Evolutionary conservation across 345 rosid species (phyloP).

Genomic region (Aethionema arabicum): DNA sequence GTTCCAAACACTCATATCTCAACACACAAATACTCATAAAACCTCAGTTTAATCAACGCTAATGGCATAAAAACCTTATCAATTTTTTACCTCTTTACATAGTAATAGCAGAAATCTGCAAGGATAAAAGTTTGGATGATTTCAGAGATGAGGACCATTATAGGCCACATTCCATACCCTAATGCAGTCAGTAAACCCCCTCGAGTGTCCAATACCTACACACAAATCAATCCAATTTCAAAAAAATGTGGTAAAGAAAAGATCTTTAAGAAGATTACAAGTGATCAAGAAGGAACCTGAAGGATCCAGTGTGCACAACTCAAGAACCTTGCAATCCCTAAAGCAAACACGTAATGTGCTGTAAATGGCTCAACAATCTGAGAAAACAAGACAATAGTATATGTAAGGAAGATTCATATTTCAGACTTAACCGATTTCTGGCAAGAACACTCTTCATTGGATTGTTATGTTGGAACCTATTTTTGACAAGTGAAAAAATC

Average conservation of each 20-base stretch:
- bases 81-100: slow-evolving; percentile 55
- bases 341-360: slow-evolving; percentile 90
- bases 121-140: slow-evolving; percentile 85
- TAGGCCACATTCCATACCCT: slow-evolving; percentile 91
- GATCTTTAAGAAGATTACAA: neutral
- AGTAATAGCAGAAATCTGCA: slow-evolving; percentile 88
- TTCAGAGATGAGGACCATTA: slow-evolving; percentile 80
- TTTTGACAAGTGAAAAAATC: too few species aligned
- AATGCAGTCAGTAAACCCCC: slow-evolving; percentile 69
- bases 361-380: slow-evolving; percentile 95
- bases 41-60: too few species aligned
- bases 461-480: too few species aligned
- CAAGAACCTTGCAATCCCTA: slow-evolving; percentile 89
- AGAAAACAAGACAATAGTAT: slow-evolving; percentile 11
- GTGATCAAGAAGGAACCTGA: slow-evolving; percentile 48
- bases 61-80: too few species aligned
- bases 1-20: slow-evolving; percentile 18
- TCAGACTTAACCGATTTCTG: neutral
- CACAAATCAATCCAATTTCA: neutral
- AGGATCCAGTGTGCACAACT: slow-evolving; percentile 97
- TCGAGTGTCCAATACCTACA: slow-evolving; percentile 69
- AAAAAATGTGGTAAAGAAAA: neutral
- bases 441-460: too few species aligned
- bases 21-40: too few species aligned
- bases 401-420: slow-evolving; percentile 19